Percentiles rank a stretch among this genome's conserved stretches.
These are phyloP conservation scores for Colletotrichum sp. DNA, from an alignment of 2,329 filamentous ascomycete genomes.

Conservation along the genomic window DNA sequence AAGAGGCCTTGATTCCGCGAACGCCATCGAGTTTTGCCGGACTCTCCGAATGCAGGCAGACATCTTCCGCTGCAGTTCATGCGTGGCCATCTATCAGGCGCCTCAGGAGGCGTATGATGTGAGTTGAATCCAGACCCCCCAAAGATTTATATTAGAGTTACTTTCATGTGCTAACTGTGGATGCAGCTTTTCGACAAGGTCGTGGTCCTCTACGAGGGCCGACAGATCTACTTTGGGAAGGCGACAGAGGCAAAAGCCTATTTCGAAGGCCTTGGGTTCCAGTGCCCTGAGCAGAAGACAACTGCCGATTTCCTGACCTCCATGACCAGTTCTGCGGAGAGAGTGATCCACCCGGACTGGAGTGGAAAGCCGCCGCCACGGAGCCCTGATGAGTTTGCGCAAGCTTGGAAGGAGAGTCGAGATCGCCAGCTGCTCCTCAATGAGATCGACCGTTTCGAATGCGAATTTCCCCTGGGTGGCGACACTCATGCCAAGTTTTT, in stretches of 20 bases:
- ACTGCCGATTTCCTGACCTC: conserved; percentile 78
- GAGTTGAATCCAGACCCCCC: not conserved
- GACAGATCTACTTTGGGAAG: conserved; percentile 70
- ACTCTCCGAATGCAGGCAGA: conserved; percentile 30
- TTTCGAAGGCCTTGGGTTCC: conserved; percentile 70
- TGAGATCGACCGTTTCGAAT: conserved; percentile 8
- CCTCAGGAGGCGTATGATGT: conserved; percentile 61
- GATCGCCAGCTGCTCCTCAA: not conserved
- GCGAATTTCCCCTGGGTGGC: not conserved
- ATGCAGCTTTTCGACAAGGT: conserved; percentile 66
- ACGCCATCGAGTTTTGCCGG: conserved; percentile 23
- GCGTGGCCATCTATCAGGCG: conserved; percentile 62
- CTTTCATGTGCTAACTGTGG: not conserved
- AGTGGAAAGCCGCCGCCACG: not conserved
- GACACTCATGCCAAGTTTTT: not conserved
- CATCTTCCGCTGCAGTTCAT: conserved; percentile 25
- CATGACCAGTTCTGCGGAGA: conserved; percentile 38
- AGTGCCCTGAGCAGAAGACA: conserved; percentile 60
- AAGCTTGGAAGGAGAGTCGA: conserved; percentile 2
- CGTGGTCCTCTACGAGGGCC: conserved; percentile 68
- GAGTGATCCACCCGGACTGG: conserved; percentile 16
- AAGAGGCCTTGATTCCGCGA: conserved; percentile 42
- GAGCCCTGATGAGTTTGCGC: conserved; percentile 9
- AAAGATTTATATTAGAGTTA: fast-evolving
- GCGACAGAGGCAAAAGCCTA: conserved; percentile 66